A percentile compares a stretch with the other conserved stretches of the same genome.
Evolutionary conservation across 2,329 filamentous ascomycete genomes (phyloP).

Genomic region (Endocalyx cinctus): DNA sequence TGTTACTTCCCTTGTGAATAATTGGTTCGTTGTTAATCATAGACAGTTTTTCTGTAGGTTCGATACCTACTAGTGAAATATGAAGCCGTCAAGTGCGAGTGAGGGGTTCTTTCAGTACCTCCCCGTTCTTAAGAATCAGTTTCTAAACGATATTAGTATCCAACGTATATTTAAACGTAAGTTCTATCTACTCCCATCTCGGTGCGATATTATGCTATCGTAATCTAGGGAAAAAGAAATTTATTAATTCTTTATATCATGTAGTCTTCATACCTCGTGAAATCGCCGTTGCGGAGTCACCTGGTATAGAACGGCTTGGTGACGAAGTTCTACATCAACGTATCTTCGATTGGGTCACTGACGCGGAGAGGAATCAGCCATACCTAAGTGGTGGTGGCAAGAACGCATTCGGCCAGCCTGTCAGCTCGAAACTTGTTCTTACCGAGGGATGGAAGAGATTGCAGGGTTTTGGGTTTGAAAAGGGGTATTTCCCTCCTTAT

Average conservation of each 20-base stretch:
- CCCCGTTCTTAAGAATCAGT: conserved; percentile 15
- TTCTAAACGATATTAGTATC: conserved; percentile 15
- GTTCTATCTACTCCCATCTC: too few relatives aligned
- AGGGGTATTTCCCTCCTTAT: too few relatives aligned
- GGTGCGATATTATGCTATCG: too few relatives aligned
- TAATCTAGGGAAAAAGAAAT: too few relatives aligned
- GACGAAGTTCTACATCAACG: conserved; percentile 48
- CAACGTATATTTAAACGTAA: conserved; percentile 14
- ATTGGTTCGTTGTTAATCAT: too few relatives aligned
- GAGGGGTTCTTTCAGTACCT: conserved; percentile 16
- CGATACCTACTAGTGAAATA: too few relatives aligned
- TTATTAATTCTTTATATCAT: too few relatives aligned
- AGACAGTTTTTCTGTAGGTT: too few relatives aligned
- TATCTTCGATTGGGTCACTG: conserved; percentile 54
- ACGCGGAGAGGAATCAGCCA: conserved; percentile 62
- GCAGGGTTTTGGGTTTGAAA: conserved; percentile 52
- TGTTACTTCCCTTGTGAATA: too few relatives aligned
- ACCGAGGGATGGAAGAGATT: conserved; percentile 62
- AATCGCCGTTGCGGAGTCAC: conserved; percentile 33
- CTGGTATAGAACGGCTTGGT: conserved; percentile 44
- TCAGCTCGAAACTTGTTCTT: conserved; percentile 54
- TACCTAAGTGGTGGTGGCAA: conserved; percentile 52
- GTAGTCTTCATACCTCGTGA: conserved; percentile 46
- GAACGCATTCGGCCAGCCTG: conserved; percentile 56
- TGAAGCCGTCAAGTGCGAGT: conserved; percentile 25